Evolutionary conservation across 345 rosid species (phyloP), one percentile per base, ranked within the genome.

Genomic region (Jatropha curcas): DNA sequence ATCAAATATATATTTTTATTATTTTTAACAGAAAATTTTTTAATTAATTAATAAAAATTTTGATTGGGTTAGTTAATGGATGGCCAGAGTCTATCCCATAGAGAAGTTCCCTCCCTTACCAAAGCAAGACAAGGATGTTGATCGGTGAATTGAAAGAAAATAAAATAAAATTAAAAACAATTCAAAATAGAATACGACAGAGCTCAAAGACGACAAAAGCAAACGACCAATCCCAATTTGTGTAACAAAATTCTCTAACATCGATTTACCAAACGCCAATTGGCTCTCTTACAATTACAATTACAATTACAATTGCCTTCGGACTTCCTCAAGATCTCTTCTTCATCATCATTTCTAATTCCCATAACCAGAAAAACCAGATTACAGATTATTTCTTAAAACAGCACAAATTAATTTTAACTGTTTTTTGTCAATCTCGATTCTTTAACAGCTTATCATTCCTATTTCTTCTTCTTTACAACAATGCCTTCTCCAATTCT

Each of bases 401-500:
- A 19, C 20, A 48, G 17, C 16, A 48, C 53, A 16, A 48, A 48
- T 14, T 4, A 48, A 41, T 45, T 4, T 2, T 28, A 25, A 13
- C 31, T 46, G 1, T 28, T 50, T 48, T 30, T 28, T 20, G 20
- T 24, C 14, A 55, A 24, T 55, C 59, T 55, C 9, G 12, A 24
- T 22, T 8, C 53, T 17, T 48, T 14, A 48, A 41, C 52, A 64
- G 34, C 34, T 41, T 28, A 55, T 22, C 13, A 11, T 35, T 60
- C 34, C 4, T 17, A 30, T 67, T 56, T 1, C 22, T 46, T 1
- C 20, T 28, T 43, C 56, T 20, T 2, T 30, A 12, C 14, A 22
- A 68, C 13, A 55, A 73, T 73, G 78, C 61, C 68, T 14, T 68
- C 78, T 60, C 68, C 59, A 27, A 52, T 68, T 13, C 68, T 75